Evolutionary conservation across 768 basidiomycete genomes (phyloP), one percentile per base, ranked within the genome.

Genomic region (Paxillus ammoniavirescens): DNA sequence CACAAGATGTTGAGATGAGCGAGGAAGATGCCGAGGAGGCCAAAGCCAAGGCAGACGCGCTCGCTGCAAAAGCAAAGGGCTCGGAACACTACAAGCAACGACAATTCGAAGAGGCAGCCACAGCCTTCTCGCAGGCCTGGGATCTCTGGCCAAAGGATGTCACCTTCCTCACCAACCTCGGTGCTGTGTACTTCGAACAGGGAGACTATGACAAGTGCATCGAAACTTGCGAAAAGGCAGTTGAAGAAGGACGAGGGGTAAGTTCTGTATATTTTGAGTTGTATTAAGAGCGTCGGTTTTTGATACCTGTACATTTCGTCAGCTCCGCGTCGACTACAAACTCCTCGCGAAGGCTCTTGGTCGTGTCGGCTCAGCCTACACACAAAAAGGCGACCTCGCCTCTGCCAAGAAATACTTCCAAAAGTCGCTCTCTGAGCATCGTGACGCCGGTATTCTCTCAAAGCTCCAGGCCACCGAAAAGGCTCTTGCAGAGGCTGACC

Each of bases 401-500:
- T 81, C 81, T 41, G 95, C 95, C 14, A 83, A 96, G 79, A 94
- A 91, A 71, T 94, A 82, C 77, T 97, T 82, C 77, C 79, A 93
- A 63, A 98, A 98, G 72, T 93, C 91, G 5, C 81, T 99, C 44
- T 86, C 93, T 1, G 97, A 99, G 71, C 96, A 98, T 71, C 93
- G 97, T 54, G 98, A 96, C 12, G 90, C 97, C 26, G 87, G 93
- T 62, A 79, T 94, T 61, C 82, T 98, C 54, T 83, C 84, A 70
- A 99, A 96, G 75, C 82, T 99, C 28, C 91, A 91, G 46, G 89
- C 84, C 28, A 73, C 81, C 13, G 95, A 99, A 73, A 86, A 85
- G 57, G 70, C 76, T 36, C 89, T 93, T 69, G 78, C 76, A 1
- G 95, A 98, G 54, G 76, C 74, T 26, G 93, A 93, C 57, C 83